Conservation (phyloP, 2,329 filamentous ascomycete genomes). For the Tolypocladium endophyticum region DNA sequence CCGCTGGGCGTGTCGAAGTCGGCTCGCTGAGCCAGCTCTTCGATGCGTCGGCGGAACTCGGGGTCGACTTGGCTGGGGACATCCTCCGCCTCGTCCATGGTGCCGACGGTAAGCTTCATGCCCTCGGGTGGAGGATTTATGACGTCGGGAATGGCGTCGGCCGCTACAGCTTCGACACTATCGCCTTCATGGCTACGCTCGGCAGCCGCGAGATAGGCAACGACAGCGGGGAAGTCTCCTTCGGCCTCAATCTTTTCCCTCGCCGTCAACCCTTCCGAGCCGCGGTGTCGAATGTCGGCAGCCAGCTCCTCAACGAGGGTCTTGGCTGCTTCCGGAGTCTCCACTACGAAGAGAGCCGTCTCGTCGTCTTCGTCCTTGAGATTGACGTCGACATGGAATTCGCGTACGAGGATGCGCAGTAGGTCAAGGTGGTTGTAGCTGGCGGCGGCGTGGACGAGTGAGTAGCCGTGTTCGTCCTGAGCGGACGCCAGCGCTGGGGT, state of each 20-base stretch:
- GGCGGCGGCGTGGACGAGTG: conserved; percentile 81
- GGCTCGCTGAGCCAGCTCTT: conserved; percentile 72
- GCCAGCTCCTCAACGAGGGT: conserved; percentile 75
- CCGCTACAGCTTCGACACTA: conserved; percentile 17
- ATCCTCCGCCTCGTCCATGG: conserved; percentile 53
- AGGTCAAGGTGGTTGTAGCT: conserved; percentile 85
- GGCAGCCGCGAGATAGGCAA: conserved; percentile 50
- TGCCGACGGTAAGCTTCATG: conserved; percentile 66
- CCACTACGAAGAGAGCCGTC: conserved; percentile 88
- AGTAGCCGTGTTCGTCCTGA: conserved; percentile 90
- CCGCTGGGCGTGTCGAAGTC: conserved; percentile 76
- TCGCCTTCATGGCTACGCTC: conserved; percentile 15
- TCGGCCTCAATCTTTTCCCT: conserved; percentile 71
- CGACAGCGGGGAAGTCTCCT: conserved; percentile 66
- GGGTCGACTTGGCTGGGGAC: conserved; percentile 60
- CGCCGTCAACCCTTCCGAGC: conserved; percentile 69
- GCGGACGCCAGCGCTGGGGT: conserved; percentile 66
- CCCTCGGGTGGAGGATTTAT: conserved; percentile 63
- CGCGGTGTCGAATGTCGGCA: conserved; percentile 53
- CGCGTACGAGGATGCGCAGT: conserved; percentile 61
- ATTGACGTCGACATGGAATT: conserved; percentile 70
- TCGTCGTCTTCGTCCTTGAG: conserved; percentile 84
- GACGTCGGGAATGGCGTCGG: conserved; percentile 17
- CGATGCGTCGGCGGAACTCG: conserved; percentile 76
- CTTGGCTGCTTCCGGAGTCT: conserved; percentile 68